Evolutionary conservation across 2,329 filamentous ascomycete species (phyloP).

Genomic region (Malbranchea zuffiana): DNA sequence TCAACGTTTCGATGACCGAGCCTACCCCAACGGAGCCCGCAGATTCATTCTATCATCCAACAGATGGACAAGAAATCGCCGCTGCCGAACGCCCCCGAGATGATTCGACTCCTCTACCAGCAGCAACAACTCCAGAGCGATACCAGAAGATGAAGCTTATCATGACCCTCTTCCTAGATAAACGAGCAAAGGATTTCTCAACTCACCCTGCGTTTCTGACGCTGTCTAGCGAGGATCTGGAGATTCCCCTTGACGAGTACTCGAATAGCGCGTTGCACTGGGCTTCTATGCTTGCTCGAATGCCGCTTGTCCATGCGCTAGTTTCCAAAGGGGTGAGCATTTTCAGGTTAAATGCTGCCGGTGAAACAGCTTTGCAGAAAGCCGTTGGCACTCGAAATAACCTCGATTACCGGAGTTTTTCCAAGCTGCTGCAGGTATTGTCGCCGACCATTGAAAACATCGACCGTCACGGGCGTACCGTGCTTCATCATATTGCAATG

Average conservation of each 20-base stretch:
- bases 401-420: slow-evolving; percentile 80
- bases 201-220: slow-evolving; percentile 67
- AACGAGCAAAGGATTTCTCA: slow-evolving; percentile 56
- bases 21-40: slow-evolving; percentile 37
- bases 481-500: slow-evolving; percentile 90
- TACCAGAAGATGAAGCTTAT: slow-evolving; percentile 73
- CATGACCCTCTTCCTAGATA: slow-evolving; percentile 72
- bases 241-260: slow-evolving; percentile 82
- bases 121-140: slow-evolving; percentile 49
- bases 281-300: slow-evolving; percentile 84
- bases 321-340: slow-evolving; percentile 79
- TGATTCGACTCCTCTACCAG: slow-evolving; percentile 36
- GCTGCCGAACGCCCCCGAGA: slow-evolving; percentile 9
- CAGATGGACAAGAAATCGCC: slow-evolving; percentile 10
- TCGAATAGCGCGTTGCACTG: slow-evolving; percentile 84
- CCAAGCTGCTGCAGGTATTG: slow-evolving; percentile 77
- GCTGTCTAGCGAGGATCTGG: slow-evolving; percentile 68
- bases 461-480: slow-evolving; percentile 79
- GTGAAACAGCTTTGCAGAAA: slow-evolving; percentile 86
- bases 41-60: slow-evolving; percentile 37
- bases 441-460: slow-evolving; percentile 82
- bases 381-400: slow-evolving; percentile 91
- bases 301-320: slow-evolving; percentile 68
- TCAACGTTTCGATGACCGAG: slow-evolving; percentile 29
- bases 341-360: slow-evolving; percentile 74